These are phyloP conservation scores for Neonectria magnoliae DNA, from an alignment of 2,329 filamentous ascomycete species.

Conservation along the genomic window DNA sequence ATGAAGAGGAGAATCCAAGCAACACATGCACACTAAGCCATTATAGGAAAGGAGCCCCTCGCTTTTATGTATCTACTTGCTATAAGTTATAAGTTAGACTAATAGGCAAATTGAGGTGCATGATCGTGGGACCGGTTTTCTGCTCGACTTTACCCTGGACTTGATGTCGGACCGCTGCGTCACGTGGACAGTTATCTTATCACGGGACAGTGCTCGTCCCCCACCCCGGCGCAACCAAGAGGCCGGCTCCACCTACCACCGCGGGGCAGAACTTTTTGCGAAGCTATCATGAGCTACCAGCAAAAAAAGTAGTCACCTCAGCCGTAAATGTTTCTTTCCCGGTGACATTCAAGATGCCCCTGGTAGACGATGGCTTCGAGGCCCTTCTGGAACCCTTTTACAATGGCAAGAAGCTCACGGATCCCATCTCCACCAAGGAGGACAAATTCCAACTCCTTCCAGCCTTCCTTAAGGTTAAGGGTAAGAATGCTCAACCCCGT, in stretches of 20 bases:
- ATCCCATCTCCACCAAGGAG: conserved; percentile 71
- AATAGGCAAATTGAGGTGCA: too few relatives aligned
- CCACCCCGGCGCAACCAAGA: conserved; percentile 40
- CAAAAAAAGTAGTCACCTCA: conserved; percentile 38
- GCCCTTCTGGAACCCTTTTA: conserved; percentile 74
- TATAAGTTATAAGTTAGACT: too few relatives aligned
- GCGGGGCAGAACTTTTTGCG: conserved; percentile 47
- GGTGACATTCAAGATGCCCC: conserved; percentile 58
- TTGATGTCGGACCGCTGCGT: too few relatives aligned
- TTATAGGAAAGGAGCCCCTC: neutral
- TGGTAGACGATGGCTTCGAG: conserved; percentile 71
- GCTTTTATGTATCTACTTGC: neutral
- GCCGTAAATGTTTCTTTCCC: conserved; percentile 44
- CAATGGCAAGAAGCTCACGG: conserved; percentile 73
- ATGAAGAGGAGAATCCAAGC: too few relatives aligned
- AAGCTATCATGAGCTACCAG: conserved; percentile 42
- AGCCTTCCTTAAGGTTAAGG: conserved; percentile 98
- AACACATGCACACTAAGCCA: neutral
- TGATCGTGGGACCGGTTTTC: neutral
- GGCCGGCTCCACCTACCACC: conserved; percentile 41
- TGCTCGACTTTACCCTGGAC: conserved; percentile 10
- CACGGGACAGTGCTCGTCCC: conserved; percentile 36
- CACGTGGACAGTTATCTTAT: conserved; percentile 39
- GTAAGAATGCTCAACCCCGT: conserved; percentile 48
- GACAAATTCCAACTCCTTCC: conserved; percentile 98